Base-by-base conservation (phyloP, 129 eudicot species). In the Silybum marianum region DNA sequence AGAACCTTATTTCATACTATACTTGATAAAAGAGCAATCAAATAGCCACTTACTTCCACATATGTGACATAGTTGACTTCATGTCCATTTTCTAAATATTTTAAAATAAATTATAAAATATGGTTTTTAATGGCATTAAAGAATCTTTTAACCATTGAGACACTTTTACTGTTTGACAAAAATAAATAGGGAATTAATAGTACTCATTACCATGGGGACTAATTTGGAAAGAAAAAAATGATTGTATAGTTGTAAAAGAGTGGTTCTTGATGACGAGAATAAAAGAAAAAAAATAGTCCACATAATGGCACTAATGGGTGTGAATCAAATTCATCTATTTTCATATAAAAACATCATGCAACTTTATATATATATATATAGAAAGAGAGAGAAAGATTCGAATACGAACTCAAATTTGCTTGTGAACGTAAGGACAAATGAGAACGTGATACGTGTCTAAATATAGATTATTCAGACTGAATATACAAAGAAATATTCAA, bases 151-250 rank as follows among this genome's bases (percentile, higher is more conserved):
- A 16, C 69, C 21, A 32, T 62, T 21, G n/a, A 30, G 16, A 21
- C 60, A 79, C 62, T 48, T 71, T 71, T 69, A 78, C 67, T 54
- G 32, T 22, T 79, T 79, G 48, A 73, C 36, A 73, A 25, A 81
- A 81, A n/a, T n/a, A 81, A 21, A 40, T 14, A 14, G 34, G n/a
- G 42, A 2, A 30, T 36, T 25, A 40, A 26, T 14, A 68, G 42
- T 71, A 16, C 63, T 72, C 84, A 81, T 74, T 74, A 25, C 80
- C 16, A 24, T 10, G 62, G 67, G 69, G 80, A 82, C 85, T 54
- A 54, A 4, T 18, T 82, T 81, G 38, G 58, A 44, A 73, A 73
- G 71, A 74, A 14, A 39, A 39, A 8, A 70, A 73, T 30, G 22
- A 32, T 78, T 40, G 26, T 1, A 28, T 81, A 68, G 75, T 44